Evolutionary conservation across 75 land plant genomes (phyloP).

Genomic region (Pseudotsuga menziesii): DNA sequence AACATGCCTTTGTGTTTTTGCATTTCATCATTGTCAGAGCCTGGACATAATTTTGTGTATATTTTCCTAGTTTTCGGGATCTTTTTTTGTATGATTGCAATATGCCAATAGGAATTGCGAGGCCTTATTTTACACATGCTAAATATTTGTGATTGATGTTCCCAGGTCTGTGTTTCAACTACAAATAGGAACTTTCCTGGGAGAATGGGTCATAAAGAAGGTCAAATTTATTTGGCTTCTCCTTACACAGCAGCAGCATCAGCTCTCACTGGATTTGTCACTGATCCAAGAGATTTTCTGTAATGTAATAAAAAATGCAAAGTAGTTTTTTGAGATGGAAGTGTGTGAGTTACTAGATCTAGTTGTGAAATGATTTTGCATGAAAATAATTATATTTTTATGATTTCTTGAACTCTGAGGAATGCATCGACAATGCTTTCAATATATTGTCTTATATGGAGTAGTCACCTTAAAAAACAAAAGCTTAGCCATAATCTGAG

Average conservation of each 20-base stretch:
- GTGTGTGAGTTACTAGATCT: too few species aligned
- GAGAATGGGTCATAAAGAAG: conserved; percentile 95
- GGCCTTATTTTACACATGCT: not conserved
- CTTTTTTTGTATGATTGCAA: not conserved
- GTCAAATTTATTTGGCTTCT: conserved; percentile 94
- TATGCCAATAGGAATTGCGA: not conserved
- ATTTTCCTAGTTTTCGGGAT: not conserved
- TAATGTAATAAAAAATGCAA: conserved; percentile 3
- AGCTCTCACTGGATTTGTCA: conserved; percentile 91
- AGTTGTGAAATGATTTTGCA: too few species aligned
- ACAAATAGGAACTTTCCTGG: conserved; percentile 99
- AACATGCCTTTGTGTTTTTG: not conserved
- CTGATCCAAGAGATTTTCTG: conserved; percentile 90
- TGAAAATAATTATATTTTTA: too few species aligned
- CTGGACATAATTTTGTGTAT: not conserved
- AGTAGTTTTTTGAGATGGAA: too few species aligned
- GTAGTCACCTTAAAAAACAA: too few species aligned
- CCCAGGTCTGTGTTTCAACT: conserved; percentile 92
- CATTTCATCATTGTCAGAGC: not conserved
- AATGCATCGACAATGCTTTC: too few species aligned
- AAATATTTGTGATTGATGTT: not conserved
- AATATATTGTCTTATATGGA: too few species aligned
- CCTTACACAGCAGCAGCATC: conserved; percentile 98
- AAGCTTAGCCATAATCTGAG: too few species aligned
- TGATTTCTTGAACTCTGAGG: too few species aligned